Conservation (phyloP, 805 yeast species). For the Metschnikowia orientalis region DNA sequence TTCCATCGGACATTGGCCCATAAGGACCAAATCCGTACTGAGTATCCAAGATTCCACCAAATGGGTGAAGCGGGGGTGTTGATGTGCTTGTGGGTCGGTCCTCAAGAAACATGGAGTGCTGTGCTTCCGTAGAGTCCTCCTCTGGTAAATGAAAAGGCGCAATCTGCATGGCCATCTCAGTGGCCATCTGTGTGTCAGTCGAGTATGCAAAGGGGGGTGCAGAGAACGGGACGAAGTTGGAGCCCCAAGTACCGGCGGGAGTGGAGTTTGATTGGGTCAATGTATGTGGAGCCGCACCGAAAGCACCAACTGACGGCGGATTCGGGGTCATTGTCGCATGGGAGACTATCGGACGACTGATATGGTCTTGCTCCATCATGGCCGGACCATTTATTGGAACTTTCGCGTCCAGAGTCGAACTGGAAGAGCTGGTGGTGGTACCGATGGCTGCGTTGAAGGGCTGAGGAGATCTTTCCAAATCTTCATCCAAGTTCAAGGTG, state of each 20-base stretch:
- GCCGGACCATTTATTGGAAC: no score
- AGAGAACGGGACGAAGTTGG: conserved; percentile 29
- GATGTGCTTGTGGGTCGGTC: conserved; percentile 1
- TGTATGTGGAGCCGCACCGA: conserved; percentile 12
- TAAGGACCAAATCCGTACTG: conserved; percentile 11
- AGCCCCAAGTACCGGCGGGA: conserved; percentile 36
- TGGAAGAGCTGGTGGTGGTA: conserved; percentile 1
- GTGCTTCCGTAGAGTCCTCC: conserved; percentile 10
- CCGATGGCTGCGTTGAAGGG: not conserved
- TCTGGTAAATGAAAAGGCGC: conserved; percentile 27
- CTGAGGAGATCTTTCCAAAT: conserved; percentile 17
- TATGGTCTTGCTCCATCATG: conserved; percentile 1
- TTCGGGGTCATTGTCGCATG: conserved; percentile 28
- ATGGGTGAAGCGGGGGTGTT: conserved; percentile 18
- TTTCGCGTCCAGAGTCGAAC: conserved; percentile 1
- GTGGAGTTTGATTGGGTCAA: conserved; percentile 23
- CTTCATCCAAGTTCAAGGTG: conserved; percentile 43
- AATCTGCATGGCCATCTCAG: conserved; percentile 18
- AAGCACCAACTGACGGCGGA: conserved; percentile 19
- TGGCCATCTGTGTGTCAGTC: conserved; percentile 13
- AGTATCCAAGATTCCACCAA: conserved; percentile 23
- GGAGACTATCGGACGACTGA: conserved; percentile 13
- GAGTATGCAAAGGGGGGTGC: conserved; percentile 35
- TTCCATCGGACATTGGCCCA: no score
- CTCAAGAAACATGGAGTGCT: conserved; percentile 4